Evolutionary conservation across 139 green algal genomes (phyloP).

Genomic region (Tetraselmis chui): DNA sequence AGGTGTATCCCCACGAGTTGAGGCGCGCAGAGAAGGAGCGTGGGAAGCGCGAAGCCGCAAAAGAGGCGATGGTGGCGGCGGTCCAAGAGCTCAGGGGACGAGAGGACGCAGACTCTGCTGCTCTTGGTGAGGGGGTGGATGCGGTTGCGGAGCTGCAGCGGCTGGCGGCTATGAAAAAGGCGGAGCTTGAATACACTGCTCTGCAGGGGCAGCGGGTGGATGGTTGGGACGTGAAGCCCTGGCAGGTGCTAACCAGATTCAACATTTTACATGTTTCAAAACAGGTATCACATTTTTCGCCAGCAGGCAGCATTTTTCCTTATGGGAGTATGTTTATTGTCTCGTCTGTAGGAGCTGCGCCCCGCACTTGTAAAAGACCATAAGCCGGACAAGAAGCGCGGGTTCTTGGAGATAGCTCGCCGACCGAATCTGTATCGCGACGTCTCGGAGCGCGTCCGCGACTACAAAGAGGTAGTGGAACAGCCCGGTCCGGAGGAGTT

Average conservation of each 20-base stretch:
- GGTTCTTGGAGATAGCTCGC: slow-evolving; percentile 86
- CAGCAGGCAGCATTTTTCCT: too few relatives aligned
- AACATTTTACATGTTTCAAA: too few relatives aligned
- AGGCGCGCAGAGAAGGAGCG: slow-evolving; percentile 51
- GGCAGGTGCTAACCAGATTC: too few relatives aligned
- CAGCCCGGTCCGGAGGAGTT: slow-evolving; percentile 24
- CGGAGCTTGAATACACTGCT: slow-evolving; percentile 22
- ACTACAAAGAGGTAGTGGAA: slow-evolving; percentile 83
- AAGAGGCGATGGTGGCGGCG: slow-evolving; percentile 46
- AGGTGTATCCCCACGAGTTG: slow-evolving; percentile 70
- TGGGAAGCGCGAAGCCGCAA: slow-evolving; percentile 27
- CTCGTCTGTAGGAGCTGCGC: slow-evolving; percentile 39
- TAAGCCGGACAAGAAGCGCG: slow-evolving; percentile 60
- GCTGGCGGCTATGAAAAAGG: slow-evolving; percentile 33
- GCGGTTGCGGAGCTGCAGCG: slow-evolving; percentile 81
- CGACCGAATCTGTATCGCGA: slow-evolving; percentile 76
- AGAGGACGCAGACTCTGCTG: neutral
- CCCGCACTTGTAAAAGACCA: slow-evolving; percentile 47
- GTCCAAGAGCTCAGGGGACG: slow-evolving; percentile 44
- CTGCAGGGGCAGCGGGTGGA: neutral
- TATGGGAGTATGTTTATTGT: too few relatives aligned
- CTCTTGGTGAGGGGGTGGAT: slow-evolving; percentile 31
- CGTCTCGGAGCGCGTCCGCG: slow-evolving; percentile 69
- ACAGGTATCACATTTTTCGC: too few relatives aligned
- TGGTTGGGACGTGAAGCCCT: slow-evolving; percentile 37